Base-by-base conservation (phyloP, 2,329 filamentous ascomycete genomes). In the Exophiala bonariae region DNA sequence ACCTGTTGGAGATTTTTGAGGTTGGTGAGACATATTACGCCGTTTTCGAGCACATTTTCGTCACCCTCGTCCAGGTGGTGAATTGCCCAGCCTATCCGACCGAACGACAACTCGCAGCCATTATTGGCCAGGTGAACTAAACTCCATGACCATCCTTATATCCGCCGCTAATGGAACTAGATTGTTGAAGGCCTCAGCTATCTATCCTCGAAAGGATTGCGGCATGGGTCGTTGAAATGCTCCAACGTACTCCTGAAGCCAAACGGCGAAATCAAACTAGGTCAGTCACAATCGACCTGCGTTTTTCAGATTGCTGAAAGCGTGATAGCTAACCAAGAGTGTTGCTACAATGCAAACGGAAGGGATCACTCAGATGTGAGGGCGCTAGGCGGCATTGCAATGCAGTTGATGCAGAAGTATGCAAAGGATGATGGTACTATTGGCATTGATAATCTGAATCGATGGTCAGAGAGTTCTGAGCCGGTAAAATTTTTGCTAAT, bases 361-460 rank as follows among this genome's bases (percentile, higher is more conserved):
- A 35, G 18, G 31, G 17, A 17, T n/a, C n/a, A n/a, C n/a, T n/a
- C n/a, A 14, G 33, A 59, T 55, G 43, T 63, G 13, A 50, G 49
- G 49, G 55, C 57, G 46, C 47, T 65, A 20, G 48, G 57, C 36
- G 41, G 30, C 19, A 62, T 61, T 20, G 55, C 55, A 23, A 64
- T 57, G 55, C 50, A 59, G 48, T 54, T 64, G 33, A 64, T 66
- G 58, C 54, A 65, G 47, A 63, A 65, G 51, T 64, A 64, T 44
- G 28, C 53, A 36, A 65, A 65, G 53, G 57, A 61, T 36, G 57
- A 65, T 54, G 54, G 59, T 44, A 59, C 57, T 47, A 52, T 66
- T 52, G 59, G 63, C 14, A 57, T 66, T 17, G 58, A 65, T 33
- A 57, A 64, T 57, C 44, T 59, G 33, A 11, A 59, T 50, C 54